Base-by-base conservation (phyloP, 331 rosid genomes). In the Malus hybrid region DNA sequence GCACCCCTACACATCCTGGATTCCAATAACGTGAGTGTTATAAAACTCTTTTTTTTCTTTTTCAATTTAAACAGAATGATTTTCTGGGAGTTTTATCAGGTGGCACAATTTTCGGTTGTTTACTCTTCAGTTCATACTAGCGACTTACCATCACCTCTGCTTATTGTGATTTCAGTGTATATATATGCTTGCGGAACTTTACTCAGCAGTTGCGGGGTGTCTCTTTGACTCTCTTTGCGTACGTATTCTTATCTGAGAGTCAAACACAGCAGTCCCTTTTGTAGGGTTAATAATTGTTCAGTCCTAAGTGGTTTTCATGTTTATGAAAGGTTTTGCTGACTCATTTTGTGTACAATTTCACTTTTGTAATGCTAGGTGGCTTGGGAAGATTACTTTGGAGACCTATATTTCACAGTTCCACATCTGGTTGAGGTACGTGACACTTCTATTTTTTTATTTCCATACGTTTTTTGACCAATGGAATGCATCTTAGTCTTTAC, bases 1-100 rank as follows among this genome's bases (percentile, higher is more conserved):
- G 33, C 99, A 94, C 84, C 99, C 99, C 16, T 94, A 94, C 87
- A 94, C 99, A 64, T 94, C 99, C 44, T 94, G 99, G 99, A 94
- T 94, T 82, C 99, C 97, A 30, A 94, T 94, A 77, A 94, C 97
- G 97, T 94, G 78, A n/a, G 97, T 89, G 67, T 68, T 50, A 14
- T 66, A 34, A 65, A 69, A 71, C 66, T 52, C 36, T 42, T 39
- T 16, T 11, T 33, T 15, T 73, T 24, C 12, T 58, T 67, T 22
- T 24, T 46, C 15, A 52, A 53, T 8, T 55, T 56, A 71, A 32
- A 30, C 52, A 24, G 12, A 56, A 30, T 32, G 22, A n/a, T 12
- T 20, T 55, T 1, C 15, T 30, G 68, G 56, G 62, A 73, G 58
- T 29, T 55, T 68, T 53, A 2, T 39, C 29, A 50, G 39, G 12